Conservation (phyloP, 805 yeast genomes). For the Dipodascopsis uninucleata region DNA sequence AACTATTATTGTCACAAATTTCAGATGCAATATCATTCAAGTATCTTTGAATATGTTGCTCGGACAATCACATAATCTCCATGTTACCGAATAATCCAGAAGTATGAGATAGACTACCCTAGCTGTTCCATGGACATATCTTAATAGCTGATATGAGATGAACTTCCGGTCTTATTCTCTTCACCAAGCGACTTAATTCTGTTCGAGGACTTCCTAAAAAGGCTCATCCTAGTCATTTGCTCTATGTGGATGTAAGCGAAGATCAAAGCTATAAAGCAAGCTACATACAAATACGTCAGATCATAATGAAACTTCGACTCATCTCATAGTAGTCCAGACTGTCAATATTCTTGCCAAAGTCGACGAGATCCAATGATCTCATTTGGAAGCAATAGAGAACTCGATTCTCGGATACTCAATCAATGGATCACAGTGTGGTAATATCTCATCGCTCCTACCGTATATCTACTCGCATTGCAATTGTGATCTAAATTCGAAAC, state of each 20-base stretch:
- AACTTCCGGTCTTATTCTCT: neutral
- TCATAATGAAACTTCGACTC: neutral
- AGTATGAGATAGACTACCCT: neutral
- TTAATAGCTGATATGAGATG: neutral
- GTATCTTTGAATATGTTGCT: neutral
- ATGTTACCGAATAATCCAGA: slow-evolving; percentile 2
- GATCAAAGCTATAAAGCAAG: neutral
- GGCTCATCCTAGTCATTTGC: neutral
- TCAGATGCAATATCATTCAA: slow-evolving; percentile 1
- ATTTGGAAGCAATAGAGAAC: neutral
- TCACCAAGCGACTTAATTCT: no score
- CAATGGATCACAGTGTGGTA: neutral
- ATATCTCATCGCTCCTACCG: neutral
- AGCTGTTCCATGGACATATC: slow-evolving; percentile 1
- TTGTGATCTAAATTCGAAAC: neutral
- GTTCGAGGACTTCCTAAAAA: neutral
- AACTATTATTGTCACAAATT: slow-evolving; percentile 1
- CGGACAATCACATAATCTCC: slow-evolving; percentile 1
- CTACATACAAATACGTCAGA: neutral
- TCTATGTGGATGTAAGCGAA: neutral
- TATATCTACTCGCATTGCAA: neutral
- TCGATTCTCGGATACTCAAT: neutral
- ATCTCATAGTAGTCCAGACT: neutral
- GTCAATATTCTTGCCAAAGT: neutral
- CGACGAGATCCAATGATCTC: neutral